Evolutionary conservation across 73 alveolate species (phyloP).

Genomic region (Durusdinium trenchii): DNA sequence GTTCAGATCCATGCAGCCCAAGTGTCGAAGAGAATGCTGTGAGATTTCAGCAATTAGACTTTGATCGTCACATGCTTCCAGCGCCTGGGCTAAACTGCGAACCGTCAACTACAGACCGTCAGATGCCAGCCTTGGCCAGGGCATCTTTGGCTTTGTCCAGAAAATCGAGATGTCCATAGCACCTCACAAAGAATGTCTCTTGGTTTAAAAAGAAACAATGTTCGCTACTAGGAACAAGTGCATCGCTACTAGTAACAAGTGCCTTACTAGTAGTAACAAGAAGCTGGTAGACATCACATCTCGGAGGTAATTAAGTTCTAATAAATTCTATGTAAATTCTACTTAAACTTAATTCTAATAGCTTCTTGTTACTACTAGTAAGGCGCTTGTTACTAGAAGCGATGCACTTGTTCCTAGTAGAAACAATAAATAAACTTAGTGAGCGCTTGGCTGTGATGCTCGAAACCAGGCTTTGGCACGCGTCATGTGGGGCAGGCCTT

Average conservation of each 20-base stretch:
- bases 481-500: conserved; percentile 57
- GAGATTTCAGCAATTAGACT: conserved; percentile 71
- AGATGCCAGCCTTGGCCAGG: conserved; percentile 30
- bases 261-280: too few species aligned
- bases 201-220: too few species aligned
- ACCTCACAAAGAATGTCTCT: not conserved
- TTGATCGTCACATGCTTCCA: conserved; percentile 88
- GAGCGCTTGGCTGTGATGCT: conserved; percentile 33
- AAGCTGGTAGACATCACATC: too few species aligned
- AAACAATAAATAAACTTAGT: not conserved
- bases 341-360: too few species aligned
- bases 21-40: conserved; percentile 52
- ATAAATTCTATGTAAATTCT: too few species aligned
- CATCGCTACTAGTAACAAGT: too few species aligned
- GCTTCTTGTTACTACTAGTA: too few species aligned
- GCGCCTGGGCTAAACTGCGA: conserved; percentile 12
- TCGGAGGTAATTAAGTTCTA: too few species aligned
- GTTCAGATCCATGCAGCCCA: not conserved
- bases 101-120: not conserved
- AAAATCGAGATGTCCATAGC: conserved; percentile 80
- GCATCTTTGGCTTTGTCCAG: conserved; percentile 91
- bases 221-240: too few species aligned
- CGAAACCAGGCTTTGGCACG: conserved; percentile 89
- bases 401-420: too few species aligned
- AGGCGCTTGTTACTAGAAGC: too few species aligned